Conservation (phyloP, 2,329 filamentous ascomycete genomes). For the Ophiosphaerella korrae region DNA sequence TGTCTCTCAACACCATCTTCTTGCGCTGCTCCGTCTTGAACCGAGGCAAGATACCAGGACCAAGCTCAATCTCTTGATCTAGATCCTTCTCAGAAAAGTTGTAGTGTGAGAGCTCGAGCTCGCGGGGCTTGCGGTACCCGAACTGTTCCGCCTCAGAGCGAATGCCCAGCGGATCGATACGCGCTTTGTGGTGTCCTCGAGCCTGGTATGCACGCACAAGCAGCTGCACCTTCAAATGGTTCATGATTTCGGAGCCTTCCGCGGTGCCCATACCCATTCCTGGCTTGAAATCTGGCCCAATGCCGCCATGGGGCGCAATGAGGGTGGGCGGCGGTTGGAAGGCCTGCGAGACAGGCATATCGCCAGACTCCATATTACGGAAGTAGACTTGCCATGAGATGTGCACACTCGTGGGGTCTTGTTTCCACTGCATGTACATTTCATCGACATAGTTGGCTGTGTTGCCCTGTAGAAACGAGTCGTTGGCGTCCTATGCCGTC, state of each 20-base stretch:
- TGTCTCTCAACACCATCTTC: conserved; percentile 97
- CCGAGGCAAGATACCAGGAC: conserved; percentile 90
- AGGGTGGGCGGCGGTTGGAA: conserved; percentile 95
- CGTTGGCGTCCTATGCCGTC: conserved; percentile 73
- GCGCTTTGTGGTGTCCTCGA: conserved; percentile 96
- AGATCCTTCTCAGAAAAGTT: conserved; percentile 93
- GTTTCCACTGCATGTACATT: conserved; percentile 99
- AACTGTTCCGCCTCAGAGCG: conserved; percentile 83
- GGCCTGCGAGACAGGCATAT: conserved; percentile 96
- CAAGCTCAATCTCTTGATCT: conserved; percentile 87
- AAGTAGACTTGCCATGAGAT: conserved; percentile 99
- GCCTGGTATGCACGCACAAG: conserved; percentile 97
- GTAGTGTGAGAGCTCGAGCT: conserved; percentile 92
- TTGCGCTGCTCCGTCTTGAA: conserved; percentile 87
- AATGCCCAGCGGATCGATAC: conserved; percentile 95
- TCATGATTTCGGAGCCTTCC: conserved; percentile 81
- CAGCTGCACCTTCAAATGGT: conserved; percentile 97
- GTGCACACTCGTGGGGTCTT: conserved; percentile 90
- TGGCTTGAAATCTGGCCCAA: conserved; percentile 71
- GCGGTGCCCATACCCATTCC: conserved; percentile 68
- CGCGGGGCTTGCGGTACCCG: conserved; percentile 85
- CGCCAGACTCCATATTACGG: conserved; percentile 97
- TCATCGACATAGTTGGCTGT: conserved; percentile 99
- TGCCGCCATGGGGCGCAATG: conserved; percentile 77
- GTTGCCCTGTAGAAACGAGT: conserved; percentile 95